Percentiles rank a stretch among this genome's conserved stretches.
phyloP scores from a whole-genome alignment of 176 grass and related monocot species.

The Pontederia crassipes region DNA sequence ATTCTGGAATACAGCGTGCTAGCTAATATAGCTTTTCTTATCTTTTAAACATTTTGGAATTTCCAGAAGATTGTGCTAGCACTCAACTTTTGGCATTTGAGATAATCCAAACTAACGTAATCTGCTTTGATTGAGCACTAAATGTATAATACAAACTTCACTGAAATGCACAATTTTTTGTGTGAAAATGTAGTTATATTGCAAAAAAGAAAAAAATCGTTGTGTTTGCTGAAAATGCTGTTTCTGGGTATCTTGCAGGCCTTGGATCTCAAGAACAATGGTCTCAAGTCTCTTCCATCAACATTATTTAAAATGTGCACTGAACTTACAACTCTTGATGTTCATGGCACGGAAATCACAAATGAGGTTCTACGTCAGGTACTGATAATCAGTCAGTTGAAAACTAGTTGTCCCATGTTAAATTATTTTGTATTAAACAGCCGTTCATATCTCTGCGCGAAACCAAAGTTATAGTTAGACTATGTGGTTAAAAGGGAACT shows the following conservation, averaged over 20 bases:
- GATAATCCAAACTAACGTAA: too few relatives aligned
- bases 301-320: constrained; percentile 58
- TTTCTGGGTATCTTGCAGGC: constrained; percentile 32
- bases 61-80: too few relatives aligned
- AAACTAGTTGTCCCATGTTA: background rate
- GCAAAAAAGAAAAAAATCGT: background rate
- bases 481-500: too few relatives aligned
- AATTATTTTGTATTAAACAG: background rate
- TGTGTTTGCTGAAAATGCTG: constrained; percentile 6
- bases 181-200: too few relatives aligned
- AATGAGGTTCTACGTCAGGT: constrained; percentile 90
- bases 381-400: background rate
- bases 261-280: constrained; percentile 76
- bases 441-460: background rate
- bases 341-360: constrained; percentile 93
- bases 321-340: constrained; percentile 67
- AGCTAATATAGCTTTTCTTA: too few relatives aligned
- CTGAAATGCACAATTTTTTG: too few relatives aligned
- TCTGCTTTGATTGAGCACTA: too few relatives aligned
- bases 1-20: too few relatives aligned
- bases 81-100: too few relatives aligned
- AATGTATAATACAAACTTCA: too few relatives aligned
- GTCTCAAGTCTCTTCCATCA: constrained; percentile 58
- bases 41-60: too few relatives aligned
- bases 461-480: too few relatives aligned